These are phyloP conservation scores for Diplodia mutila DNA, from an alignment of 2,329 filamentous ascomycete genomes.

Conservation along the genomic window DNA sequence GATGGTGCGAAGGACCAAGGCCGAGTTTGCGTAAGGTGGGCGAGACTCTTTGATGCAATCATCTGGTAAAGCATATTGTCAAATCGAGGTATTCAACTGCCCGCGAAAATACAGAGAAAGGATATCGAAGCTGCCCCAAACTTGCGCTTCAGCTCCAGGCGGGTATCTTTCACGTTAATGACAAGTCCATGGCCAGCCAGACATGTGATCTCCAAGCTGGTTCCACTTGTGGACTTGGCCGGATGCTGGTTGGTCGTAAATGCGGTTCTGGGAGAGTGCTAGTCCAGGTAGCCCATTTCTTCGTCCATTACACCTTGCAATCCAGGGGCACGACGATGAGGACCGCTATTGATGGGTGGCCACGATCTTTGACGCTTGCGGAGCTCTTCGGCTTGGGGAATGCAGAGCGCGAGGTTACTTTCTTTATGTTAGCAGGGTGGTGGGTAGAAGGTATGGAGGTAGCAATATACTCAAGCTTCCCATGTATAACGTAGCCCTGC, in stretches of 20 bases:
- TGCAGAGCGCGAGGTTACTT: constrained; percentile 53
- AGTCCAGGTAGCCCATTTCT: constrained; percentile 62
- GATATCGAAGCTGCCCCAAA: not conserved
- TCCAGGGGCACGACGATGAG: constrained; percentile 47
- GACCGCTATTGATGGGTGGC: constrained; percentile 55
- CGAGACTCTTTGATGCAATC: not conserved
- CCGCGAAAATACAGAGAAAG: not conserved
- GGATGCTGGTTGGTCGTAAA: not conserved
- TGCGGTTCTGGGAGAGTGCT: not conserved
- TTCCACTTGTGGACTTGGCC: not conserved
- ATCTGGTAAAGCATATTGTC: no score
- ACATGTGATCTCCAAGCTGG: not conserved
- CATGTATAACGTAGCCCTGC: constrained; percentile 77
- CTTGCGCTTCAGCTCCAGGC: not conserved
- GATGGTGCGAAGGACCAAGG: not conserved
- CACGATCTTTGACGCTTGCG: constrained; percentile 49
- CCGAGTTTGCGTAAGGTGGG: no score
- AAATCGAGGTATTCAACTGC: not conserved
- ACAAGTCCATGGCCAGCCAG: not conserved
- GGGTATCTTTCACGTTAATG: not conserved
- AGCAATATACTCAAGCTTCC: constrained; percentile 61
- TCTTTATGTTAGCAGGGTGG: not conserved
- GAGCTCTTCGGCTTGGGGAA: constrained; percentile 54
- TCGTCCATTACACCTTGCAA: constrained; percentile 59
- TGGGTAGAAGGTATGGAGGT: not conserved